A percentile compares a stretch with the other conserved stretches of the same genome.
Conservation (phyloP, 2,329 filamentous ascomycete genomes). For the Trichophyton benhamiae region DNA sequence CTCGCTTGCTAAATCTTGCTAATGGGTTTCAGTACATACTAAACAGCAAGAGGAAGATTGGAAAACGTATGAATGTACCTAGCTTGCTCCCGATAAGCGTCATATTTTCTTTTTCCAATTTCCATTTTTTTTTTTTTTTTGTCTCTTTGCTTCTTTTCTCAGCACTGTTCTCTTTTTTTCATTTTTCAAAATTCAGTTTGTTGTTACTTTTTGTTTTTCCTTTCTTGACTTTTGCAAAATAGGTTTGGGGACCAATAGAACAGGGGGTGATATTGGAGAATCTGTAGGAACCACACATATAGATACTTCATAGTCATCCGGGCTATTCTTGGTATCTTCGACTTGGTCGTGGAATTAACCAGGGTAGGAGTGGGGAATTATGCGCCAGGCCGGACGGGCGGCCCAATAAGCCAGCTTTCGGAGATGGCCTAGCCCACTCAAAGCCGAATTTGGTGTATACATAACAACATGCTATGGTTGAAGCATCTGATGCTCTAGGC, state of each 20-base stretch:
- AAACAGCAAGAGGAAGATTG: not conserved
- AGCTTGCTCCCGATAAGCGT: not conserved
- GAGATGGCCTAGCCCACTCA: slow-evolving; percentile 8
- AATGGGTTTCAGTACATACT: not conserved
- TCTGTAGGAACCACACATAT: not conserved
- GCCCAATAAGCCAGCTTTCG: slow-evolving; percentile 6
- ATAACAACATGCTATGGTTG: not conserved
- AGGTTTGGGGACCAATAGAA: not conserved
- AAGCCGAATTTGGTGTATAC: not conserved
- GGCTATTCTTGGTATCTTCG: not conserved
- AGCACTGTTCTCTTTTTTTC: not conserved
- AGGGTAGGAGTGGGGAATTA: not conserved
- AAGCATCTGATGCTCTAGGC: not conserved
- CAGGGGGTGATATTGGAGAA: not conserved
- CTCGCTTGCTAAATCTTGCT: not conserved
- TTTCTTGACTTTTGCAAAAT: not conserved
- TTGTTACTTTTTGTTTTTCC: not conserved
- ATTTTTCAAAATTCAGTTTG: not conserved
- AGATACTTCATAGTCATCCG: not conserved
- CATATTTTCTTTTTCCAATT: not conserved
- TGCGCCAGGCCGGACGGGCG: not conserved
- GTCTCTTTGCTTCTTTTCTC: not conserved
- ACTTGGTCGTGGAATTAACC: slow-evolving; percentile 1
- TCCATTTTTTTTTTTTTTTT: not conserved
- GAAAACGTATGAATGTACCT: not conserved